Evolutionary conservation across 371 early-diverging fungal genomes (phyloP), one percentile per base, ranked within the genome.

Genomic region (Blakeslea trispora): DNA sequence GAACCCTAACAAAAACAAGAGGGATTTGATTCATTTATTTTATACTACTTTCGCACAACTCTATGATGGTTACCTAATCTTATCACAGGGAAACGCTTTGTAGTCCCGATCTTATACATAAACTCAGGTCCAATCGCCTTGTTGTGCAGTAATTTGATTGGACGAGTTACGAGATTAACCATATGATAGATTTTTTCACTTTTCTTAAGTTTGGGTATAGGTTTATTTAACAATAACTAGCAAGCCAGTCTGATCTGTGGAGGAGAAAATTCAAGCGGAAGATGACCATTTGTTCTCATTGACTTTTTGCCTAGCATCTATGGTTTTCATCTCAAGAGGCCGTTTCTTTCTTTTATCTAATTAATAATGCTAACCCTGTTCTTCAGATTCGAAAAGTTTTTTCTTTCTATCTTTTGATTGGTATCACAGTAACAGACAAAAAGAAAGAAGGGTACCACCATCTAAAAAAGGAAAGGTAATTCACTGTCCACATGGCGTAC

Each of bases 401-500:
- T 50, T 0, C 24, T 51, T 24, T 39, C 46, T 37, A 37, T 37
- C 37, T 21, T 40, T 11, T 40, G 35, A 50, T 52, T 52, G 28
- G 18, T 42, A 50, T 37, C 24, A 39, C 22, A 50, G 34, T 44
- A 44, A 41, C 19, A 53, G 44, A 9, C 22, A 32, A 21, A 35
- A 23, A 18, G n/a, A 21, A 4, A 24, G 41, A 24, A 35, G 21
- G 31, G 8, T 45, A 22, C 32, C 31, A 13, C 8, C 23, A 23
- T 44, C 41, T 22, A 31, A 22, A 55, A 46, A 39, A 23, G 56
- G 47, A 48, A 28, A 5, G 40, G 21, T 48, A 47, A n/a, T 21
- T 21, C 28, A 32, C 34, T 48, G 48, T 37, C 40, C 56, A 55
- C 56, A 55, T 55, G 56, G 56, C 56, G 28, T 7, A 28, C 28